Percentiles rank a stretch among this genome's conserved stretches.
These are phyloP conservation scores for Dunaliella primolecta DNA, from an alignment of 139 green algal genomes.

Conservation along the genomic window DNA sequence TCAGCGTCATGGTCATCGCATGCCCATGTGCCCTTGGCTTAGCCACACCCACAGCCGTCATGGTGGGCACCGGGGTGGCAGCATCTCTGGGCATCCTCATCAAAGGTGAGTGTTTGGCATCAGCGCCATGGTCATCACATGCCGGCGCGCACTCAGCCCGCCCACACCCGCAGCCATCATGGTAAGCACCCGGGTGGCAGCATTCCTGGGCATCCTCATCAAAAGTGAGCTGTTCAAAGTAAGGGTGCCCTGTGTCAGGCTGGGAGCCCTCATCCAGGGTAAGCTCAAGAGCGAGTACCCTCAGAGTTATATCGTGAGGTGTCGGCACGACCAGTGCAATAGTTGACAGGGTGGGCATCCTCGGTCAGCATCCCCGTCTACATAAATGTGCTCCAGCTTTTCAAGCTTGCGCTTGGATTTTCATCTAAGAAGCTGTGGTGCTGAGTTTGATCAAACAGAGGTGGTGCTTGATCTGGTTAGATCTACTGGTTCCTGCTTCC, in stretches of 20 bases:
- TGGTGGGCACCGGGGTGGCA: conserved; percentile 89
- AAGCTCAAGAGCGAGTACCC: too few relatives aligned
- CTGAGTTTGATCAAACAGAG: too few relatives aligned
- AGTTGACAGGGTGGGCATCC: too few relatives aligned
- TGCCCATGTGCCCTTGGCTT: conserved; percentile 96
- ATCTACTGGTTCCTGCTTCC: too few relatives aligned
- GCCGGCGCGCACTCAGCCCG: conserved; percentile 93
- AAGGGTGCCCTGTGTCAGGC: background rate
- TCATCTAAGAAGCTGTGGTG: too few relatives aligned
- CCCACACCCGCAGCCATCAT: conserved; percentile 98
- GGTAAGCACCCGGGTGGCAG: conserved; percentile 84
- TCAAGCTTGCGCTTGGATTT: too few relatives aligned
- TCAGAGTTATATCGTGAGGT: too few relatives aligned
- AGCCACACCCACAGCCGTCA: conserved; percentile 96
- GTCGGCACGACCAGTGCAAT: too few relatives aligned
- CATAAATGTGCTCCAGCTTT: too few relatives aligned
- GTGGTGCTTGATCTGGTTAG: too few relatives aligned
- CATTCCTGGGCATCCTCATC: background rate
- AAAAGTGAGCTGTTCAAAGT: background rate
- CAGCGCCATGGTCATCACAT: conserved; percentile 92
- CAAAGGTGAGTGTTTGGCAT: conserved; percentile 83
- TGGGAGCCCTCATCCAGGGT: background rate
- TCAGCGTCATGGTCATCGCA: conserved; percentile 92
- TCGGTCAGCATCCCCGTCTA: too few relatives aligned
- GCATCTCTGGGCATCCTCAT: conserved; percentile 88